Evolutionary conservation across 2,329 filamentous ascomycete genomes (phyloP).

Genomic region (Scytalidium sp.): DNA sequence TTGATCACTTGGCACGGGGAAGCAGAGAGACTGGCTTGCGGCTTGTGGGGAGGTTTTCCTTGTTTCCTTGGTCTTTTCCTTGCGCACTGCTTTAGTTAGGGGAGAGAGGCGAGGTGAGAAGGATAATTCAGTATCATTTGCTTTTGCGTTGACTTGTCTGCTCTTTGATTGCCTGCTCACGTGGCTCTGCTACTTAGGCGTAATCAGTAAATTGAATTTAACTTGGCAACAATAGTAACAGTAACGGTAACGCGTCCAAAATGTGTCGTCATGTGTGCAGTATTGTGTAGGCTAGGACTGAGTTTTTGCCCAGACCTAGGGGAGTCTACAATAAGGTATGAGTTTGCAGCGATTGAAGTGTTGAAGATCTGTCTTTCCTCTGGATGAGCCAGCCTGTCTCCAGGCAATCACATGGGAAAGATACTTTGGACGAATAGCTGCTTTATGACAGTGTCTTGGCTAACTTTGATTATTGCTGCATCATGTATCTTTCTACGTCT

Average conservation of each 20-base stretch:
- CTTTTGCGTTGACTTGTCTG: neutral
- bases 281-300: neutral
- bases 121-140: neutral
- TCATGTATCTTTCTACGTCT: too few relatives aligned
- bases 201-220: neutral
- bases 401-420: too few relatives aligned
- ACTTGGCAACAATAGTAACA: neutral
- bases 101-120: slow-evolving; percentile 11
- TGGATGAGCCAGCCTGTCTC: too few relatives aligned
- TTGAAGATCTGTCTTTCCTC: too few relatives aligned
- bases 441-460: too few relatives aligned
- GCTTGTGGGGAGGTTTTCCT: slow-evolving; percentile 29
- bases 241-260: neutral
- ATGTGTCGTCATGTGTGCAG: neutral
- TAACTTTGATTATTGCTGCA: too few relatives aligned
- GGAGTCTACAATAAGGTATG: too few relatives aligned
- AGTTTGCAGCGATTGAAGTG: too few relatives aligned
- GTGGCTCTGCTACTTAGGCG: neutral
- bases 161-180: neutral
- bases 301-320: too few relatives aligned
- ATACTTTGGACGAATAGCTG: too few relatives aligned
- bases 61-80: slow-evolving; percentile 16
- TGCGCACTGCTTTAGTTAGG: slow-evolving; percentile 5
- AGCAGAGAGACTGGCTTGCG: slow-evolving; percentile 19
- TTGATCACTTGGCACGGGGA: slow-evolving; percentile 3